Percentiles rank a stretch among this genome's conserved stretches.
Evolutionary conservation across 2,329 filamentous ascomycete species (phyloP).

Genomic region (Fusarium subglutinans): DNA sequence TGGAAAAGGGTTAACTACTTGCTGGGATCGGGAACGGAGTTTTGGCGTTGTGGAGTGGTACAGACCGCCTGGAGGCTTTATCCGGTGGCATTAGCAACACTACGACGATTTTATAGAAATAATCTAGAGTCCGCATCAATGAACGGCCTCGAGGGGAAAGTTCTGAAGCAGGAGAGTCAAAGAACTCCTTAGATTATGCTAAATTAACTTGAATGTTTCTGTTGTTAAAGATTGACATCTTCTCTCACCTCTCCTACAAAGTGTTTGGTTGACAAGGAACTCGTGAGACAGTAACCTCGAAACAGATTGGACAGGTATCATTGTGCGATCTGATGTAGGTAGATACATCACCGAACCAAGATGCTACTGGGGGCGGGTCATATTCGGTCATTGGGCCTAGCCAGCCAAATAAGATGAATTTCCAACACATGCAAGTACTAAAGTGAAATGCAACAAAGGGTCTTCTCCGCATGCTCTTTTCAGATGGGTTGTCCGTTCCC

Average conservation of each 20-base stretch:
- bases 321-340: background rate
- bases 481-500: slow-evolving; percentile 3
- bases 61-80: background rate
- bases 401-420: background rate
- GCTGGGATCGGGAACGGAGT: slow-evolving; percentile 29
- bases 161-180: background rate
- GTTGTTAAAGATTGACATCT: background rate
- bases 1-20: background rate
- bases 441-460: background rate
- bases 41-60: slow-evolving; percentile 33
- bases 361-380: background rate
- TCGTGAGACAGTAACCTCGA: background rate
- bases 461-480: slow-evolving; percentile 27
- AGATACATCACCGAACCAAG: background rate
- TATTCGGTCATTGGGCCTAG: background rate
- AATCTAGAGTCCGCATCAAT: background rate
- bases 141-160: background rate
- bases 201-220: background rate
- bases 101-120: slow-evolving; percentile 1
- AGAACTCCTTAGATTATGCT: too few relatives aligned
- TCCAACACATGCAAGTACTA: slow-evolving; percentile 7
- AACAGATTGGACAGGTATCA: background rate
- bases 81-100: background rate
- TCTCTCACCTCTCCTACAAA: background rate
- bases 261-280: background rate